Percentiles rank a stretch among this genome's conserved stretches.
phyloP scores from a whole-genome alignment of 129 eudicot species.

The Escallonia herrerae region DNA sequence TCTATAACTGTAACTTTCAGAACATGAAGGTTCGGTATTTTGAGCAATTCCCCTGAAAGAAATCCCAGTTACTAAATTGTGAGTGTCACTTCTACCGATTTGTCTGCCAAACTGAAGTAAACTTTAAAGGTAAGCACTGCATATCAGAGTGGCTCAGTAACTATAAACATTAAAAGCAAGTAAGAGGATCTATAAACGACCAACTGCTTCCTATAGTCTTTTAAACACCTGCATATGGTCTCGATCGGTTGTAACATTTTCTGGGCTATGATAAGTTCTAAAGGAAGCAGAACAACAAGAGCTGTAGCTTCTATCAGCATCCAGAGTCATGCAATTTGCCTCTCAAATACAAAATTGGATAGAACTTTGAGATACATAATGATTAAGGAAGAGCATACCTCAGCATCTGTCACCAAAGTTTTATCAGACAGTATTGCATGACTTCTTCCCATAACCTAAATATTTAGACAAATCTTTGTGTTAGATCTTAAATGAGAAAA shows the following conservation, averaged over 20 bases:
- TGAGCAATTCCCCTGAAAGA: too few species aligned
- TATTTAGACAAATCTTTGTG: conserved; percentile 3
- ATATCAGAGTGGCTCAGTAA: too few species aligned
- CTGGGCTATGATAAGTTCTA: background rate
- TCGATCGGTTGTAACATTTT: background rate
- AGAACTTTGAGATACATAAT: background rate
- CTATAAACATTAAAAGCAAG: too few species aligned
- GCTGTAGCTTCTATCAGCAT: background rate
- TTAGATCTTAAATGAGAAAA: conserved; percentile 2
- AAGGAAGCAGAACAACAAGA: background rate
- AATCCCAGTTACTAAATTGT: too few species aligned
- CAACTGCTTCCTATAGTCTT: conserved; percentile 85
- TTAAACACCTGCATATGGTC: conserved; percentile 63
- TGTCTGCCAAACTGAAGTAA: too few species aligned
- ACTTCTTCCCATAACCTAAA: conserved; percentile 4
- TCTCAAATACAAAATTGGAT: too few species aligned
- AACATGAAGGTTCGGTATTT: too few species aligned
- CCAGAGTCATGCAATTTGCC: too few species aligned
- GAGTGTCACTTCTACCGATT: too few species aligned
- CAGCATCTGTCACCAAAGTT: conserved; percentile 70
- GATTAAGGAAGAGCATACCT: conserved; percentile 33
- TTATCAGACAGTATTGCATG: conserved; percentile 47
- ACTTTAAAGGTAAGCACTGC: too few species aligned
- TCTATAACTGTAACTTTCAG: too few species aligned
- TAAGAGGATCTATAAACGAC: background rate